Evolutionary conservation across 345 rosid genomes (phyloP).

Genomic region (Turnera subulata): DNA sequence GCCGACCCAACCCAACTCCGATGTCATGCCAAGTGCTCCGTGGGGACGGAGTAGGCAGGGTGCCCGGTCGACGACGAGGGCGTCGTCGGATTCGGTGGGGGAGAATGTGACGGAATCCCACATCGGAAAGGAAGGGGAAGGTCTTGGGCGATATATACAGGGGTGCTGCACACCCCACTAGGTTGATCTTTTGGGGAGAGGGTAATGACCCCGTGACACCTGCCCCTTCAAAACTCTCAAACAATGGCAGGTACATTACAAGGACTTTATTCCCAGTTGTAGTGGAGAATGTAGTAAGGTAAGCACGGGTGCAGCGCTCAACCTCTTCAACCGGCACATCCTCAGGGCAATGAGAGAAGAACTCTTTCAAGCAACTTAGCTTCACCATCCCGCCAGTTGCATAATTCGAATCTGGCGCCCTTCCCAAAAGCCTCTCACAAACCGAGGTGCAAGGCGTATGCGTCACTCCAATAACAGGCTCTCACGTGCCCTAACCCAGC

Average conservation of each 20-base stretch:
- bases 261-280: slow-evolving; percentile 98
- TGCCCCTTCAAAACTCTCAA: slow-evolving; percentile 72
- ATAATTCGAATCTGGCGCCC: slow-evolving; percentile 59
- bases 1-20: too few relatives aligned
- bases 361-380: slow-evolving; percentile 92
- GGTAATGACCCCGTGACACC: too few relatives aligned
- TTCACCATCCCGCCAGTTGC: slow-evolving; percentile 99
- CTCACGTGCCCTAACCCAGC: slow-evolving; percentile 87
- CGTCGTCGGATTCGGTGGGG: too few relatives aligned
- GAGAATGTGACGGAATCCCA: too few relatives aligned
- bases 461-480: slow-evolving; percentile 84
- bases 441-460: slow-evolving; percentile 67
- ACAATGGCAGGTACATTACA: slow-evolving; percentile 92
- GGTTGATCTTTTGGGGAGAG: too few relatives aligned
- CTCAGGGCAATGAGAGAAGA: slow-evolving; percentile 64
- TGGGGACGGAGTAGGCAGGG: too few relatives aligned
- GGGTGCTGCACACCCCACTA: too few relatives aligned
- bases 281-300: slow-evolving; percentile 85
- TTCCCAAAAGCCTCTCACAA: slow-evolving; percentile 68
- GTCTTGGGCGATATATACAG: too few relatives aligned
- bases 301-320: slow-evolving; percentile 75
- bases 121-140: too few relatives aligned
- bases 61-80: too few relatives aligned
- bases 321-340: slow-evolving; percentile 57
- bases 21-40: too few relatives aligned